These are phyloP conservation scores for Setaria italica DNA, from an alignment of 202 grass and related monocot species.

Conservation along the genomic window DNA sequence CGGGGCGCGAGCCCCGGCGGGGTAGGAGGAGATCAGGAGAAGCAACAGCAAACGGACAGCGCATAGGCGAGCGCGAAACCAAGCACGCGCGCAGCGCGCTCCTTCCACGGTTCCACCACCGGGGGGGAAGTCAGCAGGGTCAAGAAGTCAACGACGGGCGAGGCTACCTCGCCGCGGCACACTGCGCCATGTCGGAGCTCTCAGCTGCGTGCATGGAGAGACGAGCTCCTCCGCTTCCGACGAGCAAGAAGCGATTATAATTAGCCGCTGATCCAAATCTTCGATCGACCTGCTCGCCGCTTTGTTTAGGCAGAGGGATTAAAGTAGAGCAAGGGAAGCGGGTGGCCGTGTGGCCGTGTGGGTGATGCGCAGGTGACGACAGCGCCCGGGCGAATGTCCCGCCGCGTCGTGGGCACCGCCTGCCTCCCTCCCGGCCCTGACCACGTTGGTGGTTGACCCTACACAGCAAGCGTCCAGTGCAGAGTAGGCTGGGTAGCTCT, in stretches of 20 bases:
- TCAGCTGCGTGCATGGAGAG: not conserved
- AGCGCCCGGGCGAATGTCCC: conserved; percentile 53
- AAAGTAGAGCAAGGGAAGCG: not conserved
- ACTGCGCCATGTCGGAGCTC: conserved; percentile 50
- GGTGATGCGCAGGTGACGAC: conserved; percentile 50
- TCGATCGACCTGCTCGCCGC: not conserved
- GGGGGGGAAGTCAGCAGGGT: not conserved
- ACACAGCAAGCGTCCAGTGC: not conserved
- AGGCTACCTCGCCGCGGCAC: conserved; percentile 48
- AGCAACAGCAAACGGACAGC: conserved; percentile 10
- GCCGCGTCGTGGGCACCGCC: conserved; percentile 54
- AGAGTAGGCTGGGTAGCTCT: not conserved
- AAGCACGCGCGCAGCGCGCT: not conserved
- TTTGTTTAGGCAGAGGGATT: not conserved
- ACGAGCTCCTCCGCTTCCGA: not conserved
- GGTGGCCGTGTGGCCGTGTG: conserved; percentile 40
- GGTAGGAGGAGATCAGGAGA: not conserved
- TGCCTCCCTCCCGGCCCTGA: conserved; percentile 35
- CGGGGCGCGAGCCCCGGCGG: not conserved
- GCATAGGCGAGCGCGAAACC: not conserved
- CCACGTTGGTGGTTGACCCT: conserved; percentile 51
- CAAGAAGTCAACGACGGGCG: conserved; percentile 44
- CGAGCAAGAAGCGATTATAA: not conserved
- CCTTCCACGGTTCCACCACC: not conserved
- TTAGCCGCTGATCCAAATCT: not conserved